Evolutionary conservation across 2,329 filamentous ascomycete genomes (phyloP).

Genomic region (Sclerotinia sclerotiorum): DNA sequence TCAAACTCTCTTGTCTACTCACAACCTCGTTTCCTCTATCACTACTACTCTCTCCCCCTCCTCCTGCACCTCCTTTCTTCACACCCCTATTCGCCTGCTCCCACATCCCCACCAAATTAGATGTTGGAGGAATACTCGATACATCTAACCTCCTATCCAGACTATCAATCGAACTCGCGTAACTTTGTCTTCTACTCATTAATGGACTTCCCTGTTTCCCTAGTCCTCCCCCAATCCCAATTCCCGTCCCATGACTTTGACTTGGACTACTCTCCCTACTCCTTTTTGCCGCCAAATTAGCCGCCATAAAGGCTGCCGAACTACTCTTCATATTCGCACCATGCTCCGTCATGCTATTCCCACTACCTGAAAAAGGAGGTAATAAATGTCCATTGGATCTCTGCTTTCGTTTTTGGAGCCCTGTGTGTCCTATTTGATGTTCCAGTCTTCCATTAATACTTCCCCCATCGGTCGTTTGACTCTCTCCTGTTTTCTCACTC

Average conservation of each 20-base stretch:
- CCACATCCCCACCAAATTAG: conserved; percentile 66
- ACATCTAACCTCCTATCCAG: conserved; percentile 16
- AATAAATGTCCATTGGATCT: conserved; percentile 16
- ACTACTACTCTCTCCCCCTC: background rate
- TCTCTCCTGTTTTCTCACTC: conserved; percentile 21
- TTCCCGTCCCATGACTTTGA: conserved; percentile 21
- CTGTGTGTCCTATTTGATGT: background rate
- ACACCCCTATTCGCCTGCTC: conserved; percentile 49
- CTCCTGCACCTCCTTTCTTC: background rate
- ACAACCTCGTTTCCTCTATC: background rate
- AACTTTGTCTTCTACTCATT: conserved; percentile 14
- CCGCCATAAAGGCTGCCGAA: conserved; percentile 59
- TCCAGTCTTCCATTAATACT: background rate
- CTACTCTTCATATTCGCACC: conserved; percentile 22
- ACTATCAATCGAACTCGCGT: conserved; percentile 14
- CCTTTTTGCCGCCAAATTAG: conserved; percentile 61
- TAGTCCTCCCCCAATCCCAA: background rate
- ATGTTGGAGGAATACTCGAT: conserved; percentile 58
- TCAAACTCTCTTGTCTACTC: conserved; percentile 15
- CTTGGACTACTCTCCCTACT: conserved; percentile 54
- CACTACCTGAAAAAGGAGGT: background rate
- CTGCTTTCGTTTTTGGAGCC: conserved; percentile 4
- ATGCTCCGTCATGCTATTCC: background rate
- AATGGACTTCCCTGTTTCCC: conserved; percentile 9
- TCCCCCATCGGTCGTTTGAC: conserved; percentile 2